A percentile compares a stretch with the other conserved stretches of the same genome.
These are phyloP conservation scores for Colletotrichum echinochloae DNA, from an alignment of 2,329 filamentous ascomycete species.

Conservation along the genomic window DNA sequence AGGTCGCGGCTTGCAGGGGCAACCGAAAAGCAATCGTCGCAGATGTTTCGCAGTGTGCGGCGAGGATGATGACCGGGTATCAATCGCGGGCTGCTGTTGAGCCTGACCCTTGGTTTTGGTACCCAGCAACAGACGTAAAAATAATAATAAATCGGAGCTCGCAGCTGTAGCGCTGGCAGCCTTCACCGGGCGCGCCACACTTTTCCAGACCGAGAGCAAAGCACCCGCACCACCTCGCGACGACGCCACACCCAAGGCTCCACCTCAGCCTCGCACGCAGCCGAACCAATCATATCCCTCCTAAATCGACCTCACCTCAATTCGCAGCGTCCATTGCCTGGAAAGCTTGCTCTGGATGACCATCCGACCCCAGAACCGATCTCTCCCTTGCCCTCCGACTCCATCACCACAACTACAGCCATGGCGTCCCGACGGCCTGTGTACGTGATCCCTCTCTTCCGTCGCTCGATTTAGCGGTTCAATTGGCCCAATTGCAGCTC, in stretches of 20 bases:
- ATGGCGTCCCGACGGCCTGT: conserved; percentile 58
- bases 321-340: conserved; percentile 44
- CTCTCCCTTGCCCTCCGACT: conserved; percentile 26
- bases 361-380: conserved; percentile 44
- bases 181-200: conserved; percentile 40
- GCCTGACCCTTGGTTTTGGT: conserved; percentile 19
- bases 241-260: not conserved
- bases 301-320: conserved; percentile 57
- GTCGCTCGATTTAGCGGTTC: not conserved
- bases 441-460: conserved; percentile 48
- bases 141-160: conserved; percentile 42
- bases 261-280: conserved; percentile 49
- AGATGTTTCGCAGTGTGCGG: not conserved
- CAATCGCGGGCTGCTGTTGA: conserved; percentile 21
- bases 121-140: conserved; percentile 39
- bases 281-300: conserved; percentile 51
- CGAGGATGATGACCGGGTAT: conserved; percentile 12
- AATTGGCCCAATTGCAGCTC: conserved; percentile 19
- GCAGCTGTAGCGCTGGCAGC: conserved; percentile 23
- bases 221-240: not conserved
- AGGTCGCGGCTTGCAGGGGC: not conserved
- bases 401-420: conserved; percentile 44
- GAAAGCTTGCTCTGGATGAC: conserved; percentile 37
- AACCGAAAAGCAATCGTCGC: not conserved
- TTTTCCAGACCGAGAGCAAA: conserved; percentile 28